Evolutionary conservation across 495 filamentous ascomycete genomes (phyloP).

Genomic region (Talaromyces trachyspermus): DNA sequence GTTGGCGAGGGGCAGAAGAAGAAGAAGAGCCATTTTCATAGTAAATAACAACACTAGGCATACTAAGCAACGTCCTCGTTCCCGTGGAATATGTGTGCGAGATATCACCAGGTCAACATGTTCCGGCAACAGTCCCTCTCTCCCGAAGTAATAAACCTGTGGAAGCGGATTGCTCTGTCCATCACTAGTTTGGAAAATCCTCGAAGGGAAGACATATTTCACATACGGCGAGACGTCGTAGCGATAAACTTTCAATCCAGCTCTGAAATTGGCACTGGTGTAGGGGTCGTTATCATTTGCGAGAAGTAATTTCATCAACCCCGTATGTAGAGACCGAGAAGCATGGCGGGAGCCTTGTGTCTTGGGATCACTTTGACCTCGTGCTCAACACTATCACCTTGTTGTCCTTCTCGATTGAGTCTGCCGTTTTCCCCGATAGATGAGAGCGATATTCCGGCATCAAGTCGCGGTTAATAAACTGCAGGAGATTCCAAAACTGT

Average conservation of each 20-base stretch:
- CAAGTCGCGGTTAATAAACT: background rate
- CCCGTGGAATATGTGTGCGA: slow-evolving; percentile 33
- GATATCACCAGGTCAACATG: slow-evolving; percentile 33
- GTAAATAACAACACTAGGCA: slow-evolving; percentile 31
- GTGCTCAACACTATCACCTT: background rate
- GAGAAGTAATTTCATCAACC: slow-evolving; percentile 19
- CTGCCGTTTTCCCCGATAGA: background rate
- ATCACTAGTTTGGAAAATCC: slow-evolving; percentile 9
- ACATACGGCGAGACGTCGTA: slow-evolving; percentile 27
- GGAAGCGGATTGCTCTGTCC: slow-evolving; percentile 15
- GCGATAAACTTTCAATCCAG: slow-evolving; percentile 25
- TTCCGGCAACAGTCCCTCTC: slow-evolving; percentile 14
- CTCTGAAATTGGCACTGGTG: slow-evolving; percentile 5
- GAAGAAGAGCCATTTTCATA: slow-evolving; percentile 14
- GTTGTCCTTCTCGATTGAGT: background rate
- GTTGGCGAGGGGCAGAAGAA: no score
- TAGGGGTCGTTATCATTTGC: slow-evolving; percentile 12
- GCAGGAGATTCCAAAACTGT: slow-evolving; percentile 1
- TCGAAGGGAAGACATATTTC: slow-evolving; percentile 25
- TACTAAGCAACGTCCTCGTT: slow-evolving; percentile 20
- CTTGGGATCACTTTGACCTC: slow-evolving; percentile 2
- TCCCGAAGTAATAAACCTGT: slow-evolving; percentile 27
- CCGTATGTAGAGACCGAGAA: slow-evolving; percentile 30
- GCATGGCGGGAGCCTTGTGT: slow-evolving; percentile 17
- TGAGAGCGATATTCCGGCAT: background rate